These are phyloP conservation scores for Penicillium italicum DNA, from an alignment of 2,329 filamentous ascomycete genomes.

Conservation along the genomic window DNA sequence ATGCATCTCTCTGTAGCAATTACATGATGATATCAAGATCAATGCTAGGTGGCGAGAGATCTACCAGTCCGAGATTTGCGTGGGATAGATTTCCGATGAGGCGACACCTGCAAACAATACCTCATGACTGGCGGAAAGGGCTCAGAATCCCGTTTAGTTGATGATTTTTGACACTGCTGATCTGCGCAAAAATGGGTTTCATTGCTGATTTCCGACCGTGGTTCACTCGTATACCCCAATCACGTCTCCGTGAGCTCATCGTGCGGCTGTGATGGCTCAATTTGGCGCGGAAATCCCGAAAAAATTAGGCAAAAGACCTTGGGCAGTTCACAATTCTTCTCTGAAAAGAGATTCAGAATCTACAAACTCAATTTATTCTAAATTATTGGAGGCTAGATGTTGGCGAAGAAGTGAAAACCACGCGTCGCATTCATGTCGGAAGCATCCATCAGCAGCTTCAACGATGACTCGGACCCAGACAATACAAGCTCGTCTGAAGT, in stretches of 20 bases:
- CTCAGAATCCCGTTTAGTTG: neutral
- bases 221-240: neutral
- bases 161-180: neutral
- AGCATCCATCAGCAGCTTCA: neutral
- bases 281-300: neutral
- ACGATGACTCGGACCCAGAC: neutral
- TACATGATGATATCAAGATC: neutral
- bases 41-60: neutral
- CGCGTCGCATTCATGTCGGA: conserved; percentile 2
- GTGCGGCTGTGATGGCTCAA: neutral
- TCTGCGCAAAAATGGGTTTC: neutral
- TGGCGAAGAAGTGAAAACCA: neutral
- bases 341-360: neutral
- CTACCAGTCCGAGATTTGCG: neutral
- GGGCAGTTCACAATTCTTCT: neutral
- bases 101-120: neutral
- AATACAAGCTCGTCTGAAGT: conserved; percentile 1
- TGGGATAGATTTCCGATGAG: conserved; percentile 7
- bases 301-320: neutral
- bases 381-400: neutral
- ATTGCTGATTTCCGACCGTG: neutral
- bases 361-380: neutral
- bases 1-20: neutral
- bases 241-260: conserved; percentile 11
- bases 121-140: neutral